These are phyloP conservation scores for Bruguiera hainesii DNA, from an alignment of 441 rosid genomes.

Conservation along the genomic window DNA sequence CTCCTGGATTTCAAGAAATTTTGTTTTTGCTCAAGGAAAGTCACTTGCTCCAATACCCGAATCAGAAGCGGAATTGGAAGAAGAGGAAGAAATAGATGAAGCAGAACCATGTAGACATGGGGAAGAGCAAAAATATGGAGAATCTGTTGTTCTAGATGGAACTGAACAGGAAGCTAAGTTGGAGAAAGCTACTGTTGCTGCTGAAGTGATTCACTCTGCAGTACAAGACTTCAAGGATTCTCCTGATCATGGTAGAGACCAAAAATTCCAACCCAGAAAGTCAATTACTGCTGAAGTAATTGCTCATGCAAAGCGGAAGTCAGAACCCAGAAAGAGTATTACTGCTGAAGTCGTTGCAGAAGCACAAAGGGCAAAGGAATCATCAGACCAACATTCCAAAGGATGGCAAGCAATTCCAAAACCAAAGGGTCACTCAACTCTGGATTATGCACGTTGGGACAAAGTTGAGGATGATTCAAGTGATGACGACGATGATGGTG, in stretches of 20 bases:
- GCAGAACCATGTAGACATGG: slow-evolving; percentile 9
- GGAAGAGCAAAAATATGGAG: slow-evolving; percentile 22
- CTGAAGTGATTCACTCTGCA: slow-evolving; percentile 31
- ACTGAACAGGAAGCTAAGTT: slow-evolving; percentile 26
- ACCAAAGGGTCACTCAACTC: slow-evolving; percentile 93
- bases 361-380: slow-evolving; percentile 33
- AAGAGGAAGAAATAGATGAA: slow-evolving; percentile 48
- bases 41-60: slow-evolving; percentile 94
- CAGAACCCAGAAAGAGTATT: slow-evolving; percentile 24
- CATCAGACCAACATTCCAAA: slow-evolving; percentile 35
- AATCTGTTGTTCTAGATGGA: slow-evolving; percentile 15
- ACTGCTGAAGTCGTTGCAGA: slow-evolving; percentile 26
- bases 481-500: slow-evolving; percentile 62
- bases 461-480: slow-evolving; percentile 75
- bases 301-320: slow-evolving; percentile 30
- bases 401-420: slow-evolving; percentile 95
- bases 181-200: slow-evolving; percentile 12
- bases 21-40: slow-evolving; percentile 62
- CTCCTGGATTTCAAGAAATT: slow-evolving; percentile 23
- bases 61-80: slow-evolving; percentile 77
- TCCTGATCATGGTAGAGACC: slow-evolving; percentile 20
- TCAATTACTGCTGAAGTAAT: slow-evolving; percentile 25
- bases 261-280: slow-evolving; percentile 26
- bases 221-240: slow-evolving; percentile 30
- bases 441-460: slow-evolving; percentile 87